Base-by-base conservation (phyloP, 2,329 filamentous ascomycete species). In the Colletotrichum incanum region DNA sequence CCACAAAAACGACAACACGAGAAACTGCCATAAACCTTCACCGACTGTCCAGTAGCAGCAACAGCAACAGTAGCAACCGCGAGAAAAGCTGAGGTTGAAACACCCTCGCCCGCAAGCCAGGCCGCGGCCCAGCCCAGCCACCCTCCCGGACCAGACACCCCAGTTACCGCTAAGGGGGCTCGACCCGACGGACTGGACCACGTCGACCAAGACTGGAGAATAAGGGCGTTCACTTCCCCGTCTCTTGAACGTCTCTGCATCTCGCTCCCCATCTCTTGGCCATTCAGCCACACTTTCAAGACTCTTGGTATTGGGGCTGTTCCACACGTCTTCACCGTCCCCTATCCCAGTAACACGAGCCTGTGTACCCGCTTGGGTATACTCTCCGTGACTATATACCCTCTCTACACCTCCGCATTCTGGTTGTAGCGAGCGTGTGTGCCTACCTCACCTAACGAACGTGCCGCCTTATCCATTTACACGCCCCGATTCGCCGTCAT, bases 51-150 rank as follows among this genome's bases (percentile, higher is more conserved):
- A 39, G 26, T 6, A 50, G 20, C 34, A 39, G 54, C n/a, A n/a
- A n/a, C n/a, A 23, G 52, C 31, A 6, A n/a, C 9, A 23, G 52
- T n/a, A 56, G 5, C 43, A 50, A 47, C 31, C 31, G 28, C 31
- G 31, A 41, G 43, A 28, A n/a, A 61, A 58, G 56, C 68, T 68
- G 56, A 63, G 12, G 69, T 72, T 72, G 69, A 72, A 72, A 72
- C 69, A 23, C 52, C 50, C 58, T 63, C 65, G 68, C 66, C 65
- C 65, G 56, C 56, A 71, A 69, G 20, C 26, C 65, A 47, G 34
- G 37, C 62, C 20, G 37, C 67, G 45, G 59, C 37, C 65, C 41
- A 59, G 69, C 61, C 58, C 49, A 61, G 49, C 55, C 58, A 49
- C 43, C 43, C 63, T 23, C 31, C 31, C 12, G 39, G 54, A 59